Conservation (phyloP, 176 grass and related monocot genomes). For the Eleusine coracana region DNA sequence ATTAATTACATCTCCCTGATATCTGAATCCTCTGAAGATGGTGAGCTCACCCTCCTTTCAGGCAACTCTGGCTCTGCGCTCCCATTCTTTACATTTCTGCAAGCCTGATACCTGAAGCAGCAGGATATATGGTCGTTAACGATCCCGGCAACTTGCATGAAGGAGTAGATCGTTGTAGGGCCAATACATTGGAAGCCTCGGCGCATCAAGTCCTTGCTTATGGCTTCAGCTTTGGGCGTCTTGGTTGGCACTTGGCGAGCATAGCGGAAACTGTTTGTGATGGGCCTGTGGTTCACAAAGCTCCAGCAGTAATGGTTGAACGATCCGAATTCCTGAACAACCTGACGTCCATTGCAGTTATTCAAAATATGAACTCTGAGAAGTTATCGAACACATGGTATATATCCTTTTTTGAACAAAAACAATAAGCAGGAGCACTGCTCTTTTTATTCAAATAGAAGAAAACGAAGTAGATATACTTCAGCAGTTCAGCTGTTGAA, state of each 20-base stretch:
- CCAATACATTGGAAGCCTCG: constrained; percentile 68
- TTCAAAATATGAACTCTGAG: neutral
- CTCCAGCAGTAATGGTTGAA: constrained; percentile 69
- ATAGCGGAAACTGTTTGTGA: constrained; percentile 52
- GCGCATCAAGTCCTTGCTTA: constrained; percentile 72
- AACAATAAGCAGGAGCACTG: neutral
- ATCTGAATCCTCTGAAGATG: constrained; percentile 32
- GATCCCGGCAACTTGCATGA: constrained; percentile 67
- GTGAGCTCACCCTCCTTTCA: constrained; percentile 11
- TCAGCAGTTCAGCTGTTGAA: neutral
- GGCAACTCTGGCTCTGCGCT: neutral
- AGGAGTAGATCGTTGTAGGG: constrained; percentile 64
- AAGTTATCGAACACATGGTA: neutral
- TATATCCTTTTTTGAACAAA: neutral
- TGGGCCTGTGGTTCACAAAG: constrained; percentile 59
- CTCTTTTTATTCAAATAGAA: neutral
- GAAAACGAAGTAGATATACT: neutral
- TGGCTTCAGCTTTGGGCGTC: constrained; percentile 63
- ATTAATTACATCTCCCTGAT: constrained; percentile 13
- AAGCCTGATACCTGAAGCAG: constrained; percentile 60
- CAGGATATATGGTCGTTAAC: constrained; percentile 57
- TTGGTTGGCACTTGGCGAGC: constrained; percentile 58
- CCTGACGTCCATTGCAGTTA: constrained; percentile 26
- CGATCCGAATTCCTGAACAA: constrained; percentile 57
- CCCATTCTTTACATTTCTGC: constrained; percentile 20